Percentiles rank a stretch among this genome's conserved stretches.
phyloP scores from a whole-genome alignment of 352 stramenopile species.

The Phytopythium sindhum region DNA sequence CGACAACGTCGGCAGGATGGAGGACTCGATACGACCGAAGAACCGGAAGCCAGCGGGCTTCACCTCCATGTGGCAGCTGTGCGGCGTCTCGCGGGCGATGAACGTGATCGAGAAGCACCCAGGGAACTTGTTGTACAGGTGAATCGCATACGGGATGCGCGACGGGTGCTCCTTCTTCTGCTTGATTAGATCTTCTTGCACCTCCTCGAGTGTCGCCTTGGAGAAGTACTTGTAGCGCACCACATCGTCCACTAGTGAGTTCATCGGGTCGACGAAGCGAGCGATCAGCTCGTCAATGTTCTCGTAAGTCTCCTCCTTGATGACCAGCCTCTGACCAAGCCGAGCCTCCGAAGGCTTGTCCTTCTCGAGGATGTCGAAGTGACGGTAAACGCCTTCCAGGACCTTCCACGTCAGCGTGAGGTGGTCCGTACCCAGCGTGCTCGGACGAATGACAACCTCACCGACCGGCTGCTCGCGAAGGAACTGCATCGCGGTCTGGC shows the following conservation, averaged over 20 bases:
- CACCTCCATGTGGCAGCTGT: slow-evolving; percentile 86
- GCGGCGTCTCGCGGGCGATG: slow-evolving; percentile 75
- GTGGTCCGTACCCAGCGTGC: slow-evolving; percentile 78
- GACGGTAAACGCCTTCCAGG: slow-evolving; percentile 80
- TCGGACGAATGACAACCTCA: slow-evolving; percentile 85
- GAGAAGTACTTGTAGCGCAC: slow-evolving; percentile 88
- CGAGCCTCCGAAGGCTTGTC: slow-evolving; percentile 85
- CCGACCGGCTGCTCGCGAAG: slow-evolving; percentile 73
- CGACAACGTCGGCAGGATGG: slow-evolving; percentile 70
- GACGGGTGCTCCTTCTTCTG: slow-evolving; percentile 86
- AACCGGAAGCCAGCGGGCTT: slow-evolving; percentile 83
- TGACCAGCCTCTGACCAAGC: slow-evolving; percentile 73
- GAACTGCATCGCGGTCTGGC: slow-evolving; percentile 75
- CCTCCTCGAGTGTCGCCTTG: slow-evolving; percentile 56
- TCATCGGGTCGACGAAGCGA: slow-evolving; percentile 88
- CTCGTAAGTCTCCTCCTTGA: slow-evolving; percentile 87
- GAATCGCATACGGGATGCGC: slow-evolving; percentile 79
- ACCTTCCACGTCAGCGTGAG: slow-evolving; percentile 90
- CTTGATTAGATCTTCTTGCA: slow-evolving; percentile 86
- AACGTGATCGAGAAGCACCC: slow-evolving; percentile 90
- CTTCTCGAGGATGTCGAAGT: slow-evolving; percentile 87
- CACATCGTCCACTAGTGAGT: slow-evolving; percentile 83
- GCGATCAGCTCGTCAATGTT: slow-evolving; percentile 88
- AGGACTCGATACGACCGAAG: slow-evolving; percentile 86
- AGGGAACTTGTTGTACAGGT: slow-evolving; percentile 85